phyloP scores from a whole-genome alignment of 2,329 filamentous ascomycete genomes.

The Aspergillus udagawae region DNA sequence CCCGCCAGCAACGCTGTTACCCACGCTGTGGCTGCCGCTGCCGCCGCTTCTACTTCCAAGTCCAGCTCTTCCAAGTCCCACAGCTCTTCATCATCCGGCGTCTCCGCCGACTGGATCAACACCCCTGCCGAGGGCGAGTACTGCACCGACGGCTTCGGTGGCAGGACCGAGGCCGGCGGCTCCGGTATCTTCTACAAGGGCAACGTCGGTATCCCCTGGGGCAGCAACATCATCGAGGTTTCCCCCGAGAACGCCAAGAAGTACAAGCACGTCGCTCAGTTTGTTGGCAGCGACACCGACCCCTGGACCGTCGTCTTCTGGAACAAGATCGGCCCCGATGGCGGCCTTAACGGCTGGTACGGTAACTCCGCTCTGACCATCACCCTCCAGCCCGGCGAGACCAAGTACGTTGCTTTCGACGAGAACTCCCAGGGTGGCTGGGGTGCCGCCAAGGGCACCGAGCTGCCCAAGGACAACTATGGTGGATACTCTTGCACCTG shows the following conservation, averaged over 20 bases:
- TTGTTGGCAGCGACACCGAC: conserved; percentile 30
- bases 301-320: conserved; percentile 37
- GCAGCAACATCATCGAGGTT: conserved; percentile 40
- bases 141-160: conserved; percentile 31
- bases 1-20: conserved; percentile 10
- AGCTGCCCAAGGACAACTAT: conserved; percentile 22
- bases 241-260: conserved; percentile 24
- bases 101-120: conserved; percentile 21
- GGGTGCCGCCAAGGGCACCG: conserved; percentile 25
- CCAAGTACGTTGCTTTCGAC: conserved; percentile 37
- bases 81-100: conserved; percentile 4
- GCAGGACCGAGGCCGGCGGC: conserved; percentile 12
- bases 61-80: neutral
- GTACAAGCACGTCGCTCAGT: conserved; percentile 35
- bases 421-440: conserved; percentile 35
- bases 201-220: conserved; percentile 36
- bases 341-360: conserved; percentile 31
- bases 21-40: conserved; percentile 6
- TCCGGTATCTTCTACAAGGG: conserved; percentile 27
- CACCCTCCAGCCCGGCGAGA: conserved; percentile 25
- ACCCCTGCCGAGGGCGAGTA: conserved; percentile 18
- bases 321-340: conserved; percentile 36
- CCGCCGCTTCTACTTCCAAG: conserved; percentile 10
- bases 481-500: conserved; percentile 37
- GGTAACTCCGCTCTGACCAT: conserved; percentile 32